Conservation (phyloP, 2,329 filamentous ascomycete species). For the Venturia effusa region DNA sequence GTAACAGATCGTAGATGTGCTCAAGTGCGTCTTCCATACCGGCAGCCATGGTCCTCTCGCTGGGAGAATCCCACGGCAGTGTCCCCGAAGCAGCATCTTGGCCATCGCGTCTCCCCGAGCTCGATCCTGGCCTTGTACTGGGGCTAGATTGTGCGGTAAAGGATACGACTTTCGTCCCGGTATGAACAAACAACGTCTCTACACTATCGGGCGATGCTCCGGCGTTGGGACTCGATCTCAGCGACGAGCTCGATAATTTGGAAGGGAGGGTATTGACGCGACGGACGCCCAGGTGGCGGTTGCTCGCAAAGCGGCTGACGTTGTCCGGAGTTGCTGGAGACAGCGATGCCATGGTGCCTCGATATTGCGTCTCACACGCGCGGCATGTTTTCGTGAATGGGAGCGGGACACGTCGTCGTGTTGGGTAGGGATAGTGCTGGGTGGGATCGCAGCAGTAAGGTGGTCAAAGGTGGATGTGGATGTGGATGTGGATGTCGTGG, state of each 20-base stretch:
- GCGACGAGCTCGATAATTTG: conserved; percentile 23
- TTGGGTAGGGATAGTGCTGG: not conserved
- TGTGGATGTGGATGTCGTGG: not conserved
- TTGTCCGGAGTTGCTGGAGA: conserved; percentile 19
- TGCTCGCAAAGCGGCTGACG: conserved; percentile 18
- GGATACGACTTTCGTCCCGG: conserved; percentile 59
- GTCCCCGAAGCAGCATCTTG: conserved; percentile 43
- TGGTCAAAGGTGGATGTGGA: not conserved
- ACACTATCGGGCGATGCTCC: conserved; percentile 34
- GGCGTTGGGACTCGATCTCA: conserved; percentile 20
- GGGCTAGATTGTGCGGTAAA: conserved; percentile 37
- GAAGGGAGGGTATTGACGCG: conserved; percentile 40
- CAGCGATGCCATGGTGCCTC: not conserved
- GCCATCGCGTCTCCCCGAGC: conserved; percentile 18
- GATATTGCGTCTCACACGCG: not conserved
- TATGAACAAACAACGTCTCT: conserved; percentile 66
- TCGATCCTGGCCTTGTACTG: conserved; percentile 24
- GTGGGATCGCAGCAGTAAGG: not conserved
- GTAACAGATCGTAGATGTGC: not conserved
- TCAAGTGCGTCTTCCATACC: conserved; percentile 37
- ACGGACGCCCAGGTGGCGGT: conserved; percentile 19
- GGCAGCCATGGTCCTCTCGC: conserved; percentile 71
- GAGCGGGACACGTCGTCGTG: not conserved
- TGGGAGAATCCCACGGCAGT: conserved; percentile 61
- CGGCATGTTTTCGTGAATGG: not conserved